Conservation (phyloP, 2,329 filamentous ascomycete species). For the Tolypocladium pustulatum region DNA sequence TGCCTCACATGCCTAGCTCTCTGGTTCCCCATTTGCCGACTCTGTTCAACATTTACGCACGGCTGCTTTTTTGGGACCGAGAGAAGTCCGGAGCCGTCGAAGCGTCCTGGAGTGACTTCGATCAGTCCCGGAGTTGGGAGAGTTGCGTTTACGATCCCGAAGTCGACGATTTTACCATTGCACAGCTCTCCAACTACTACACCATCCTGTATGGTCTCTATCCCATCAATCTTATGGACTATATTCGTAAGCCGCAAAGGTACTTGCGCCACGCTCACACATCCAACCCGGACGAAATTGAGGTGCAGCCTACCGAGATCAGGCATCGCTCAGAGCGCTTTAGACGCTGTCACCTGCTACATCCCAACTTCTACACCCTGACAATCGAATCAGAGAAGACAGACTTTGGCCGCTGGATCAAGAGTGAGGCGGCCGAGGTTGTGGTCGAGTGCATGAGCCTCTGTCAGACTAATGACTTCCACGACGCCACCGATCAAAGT, state of each 20-base stretch:
- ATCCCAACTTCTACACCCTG: constrained; percentile 75
- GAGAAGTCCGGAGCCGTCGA: constrained; percentile 32
- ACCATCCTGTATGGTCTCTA: constrained; percentile 77
- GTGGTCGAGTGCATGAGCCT: constrained; percentile 69
- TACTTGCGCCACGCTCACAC: constrained; percentile 67
- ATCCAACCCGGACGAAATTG: constrained; percentile 59
- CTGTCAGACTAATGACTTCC: constrained; percentile 25
- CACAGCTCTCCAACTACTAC: constrained; percentile 65
- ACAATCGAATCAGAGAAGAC: constrained; percentile 72
- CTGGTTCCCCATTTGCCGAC: constrained; percentile 58
- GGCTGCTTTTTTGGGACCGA: constrained; percentile 68
- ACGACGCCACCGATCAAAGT: constrained; percentile 12
- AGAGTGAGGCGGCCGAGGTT: constrained; percentile 68
- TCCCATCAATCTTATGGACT: constrained; percentile 78
- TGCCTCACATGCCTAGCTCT: constrained; percentile 70
- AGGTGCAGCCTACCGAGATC: constrained; percentile 70
- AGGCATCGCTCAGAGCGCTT: constrained; percentile 66
- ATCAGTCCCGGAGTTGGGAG: constrained; percentile 45
- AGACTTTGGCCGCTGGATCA: constrained; percentile 68
- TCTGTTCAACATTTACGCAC: constrained; percentile 72
- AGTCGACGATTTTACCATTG: constrained; percentile 49
- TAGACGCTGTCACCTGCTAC: constrained; percentile 60
- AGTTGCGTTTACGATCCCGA: constrained; percentile 51
- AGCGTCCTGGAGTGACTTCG: constrained; percentile 26
- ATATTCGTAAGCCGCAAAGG: constrained; percentile 71